Conservation (phyloP, 2,329 filamentous ascomycete genomes). For the Nemania abortiva region DNA sequence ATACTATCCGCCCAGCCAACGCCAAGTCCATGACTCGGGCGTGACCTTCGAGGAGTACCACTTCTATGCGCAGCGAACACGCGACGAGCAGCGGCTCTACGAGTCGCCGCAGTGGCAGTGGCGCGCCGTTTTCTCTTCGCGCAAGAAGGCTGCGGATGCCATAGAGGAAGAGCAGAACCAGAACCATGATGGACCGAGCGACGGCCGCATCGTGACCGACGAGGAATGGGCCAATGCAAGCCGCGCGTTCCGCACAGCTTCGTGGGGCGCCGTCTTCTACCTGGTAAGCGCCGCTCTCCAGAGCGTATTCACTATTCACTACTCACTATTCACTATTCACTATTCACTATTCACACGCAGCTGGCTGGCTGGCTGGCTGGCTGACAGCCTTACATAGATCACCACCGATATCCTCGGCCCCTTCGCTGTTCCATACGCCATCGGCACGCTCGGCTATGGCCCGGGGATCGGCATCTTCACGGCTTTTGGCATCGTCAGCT, state of each 20-base stretch:
- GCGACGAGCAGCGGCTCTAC: slow-evolving; percentile 26
- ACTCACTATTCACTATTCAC: too few relatives aligned
- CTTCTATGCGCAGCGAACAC: slow-evolving; percentile 35
- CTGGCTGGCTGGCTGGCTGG: too few relatives aligned
- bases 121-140: slow-evolving; percentile 24
- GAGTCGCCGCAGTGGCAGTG: slow-evolving; percentile 34
- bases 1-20: slow-evolving; percentile 30
- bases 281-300: slow-evolving; percentile 43
- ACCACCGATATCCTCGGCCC: slow-evolving; percentile 63
- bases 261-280: slow-evolving; percentile 61
- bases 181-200: not conserved
- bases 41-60: slow-evolving; percentile 40
- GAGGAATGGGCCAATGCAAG: slow-evolving; percentile 62
- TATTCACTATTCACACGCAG: too few relatives aligned
- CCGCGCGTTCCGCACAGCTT: slow-evolving; percentile 60
- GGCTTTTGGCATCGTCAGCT: slow-evolving; percentile 57
- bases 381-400: slow-evolving; percentile 48
- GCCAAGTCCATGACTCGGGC: slow-evolving; percentile 34
- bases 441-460: slow-evolving; percentile 52
- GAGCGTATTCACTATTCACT: too few relatives aligned
- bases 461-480: slow-evolving; percentile 61
- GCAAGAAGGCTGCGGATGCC: slow-evolving; percentile 22
- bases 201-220: slow-evolving; percentile 47
- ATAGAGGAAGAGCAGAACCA: not conserved
- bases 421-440: slow-evolving; percentile 53